Evolutionary conservation across 495 filamentous ascomycete genomes (phyloP).

Genomic region (Penicillium mononematosum): DNA sequence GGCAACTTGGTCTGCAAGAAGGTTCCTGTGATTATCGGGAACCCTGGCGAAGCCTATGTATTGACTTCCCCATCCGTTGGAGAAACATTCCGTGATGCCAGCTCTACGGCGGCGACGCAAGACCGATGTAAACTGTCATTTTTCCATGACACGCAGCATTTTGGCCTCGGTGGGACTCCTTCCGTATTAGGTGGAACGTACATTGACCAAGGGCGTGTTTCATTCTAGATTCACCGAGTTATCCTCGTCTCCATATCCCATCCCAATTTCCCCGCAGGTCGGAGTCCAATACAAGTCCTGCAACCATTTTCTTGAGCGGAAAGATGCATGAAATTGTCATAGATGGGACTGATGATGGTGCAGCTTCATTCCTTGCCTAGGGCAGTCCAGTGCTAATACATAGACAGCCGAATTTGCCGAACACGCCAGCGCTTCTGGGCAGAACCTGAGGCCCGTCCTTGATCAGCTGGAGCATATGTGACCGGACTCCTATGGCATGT

Average conservation of each 20-base stretch:
- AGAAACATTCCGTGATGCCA: conserved; percentile 30
- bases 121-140: conserved; percentile 36
- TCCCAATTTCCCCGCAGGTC: conserved; percentile 27
- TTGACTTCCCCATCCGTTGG: conserved; percentile 31
- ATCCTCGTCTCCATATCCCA: conserved; percentile 34
- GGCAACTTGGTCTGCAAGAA: conserved; percentile 26
- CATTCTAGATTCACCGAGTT: conserved; percentile 26
- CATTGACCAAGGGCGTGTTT: neutral
- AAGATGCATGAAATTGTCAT: conserved; percentile 35
- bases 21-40: conserved; percentile 29
- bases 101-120: conserved; percentile 22
- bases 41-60: conserved; percentile 32
- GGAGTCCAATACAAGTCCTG: conserved; percentile 33
- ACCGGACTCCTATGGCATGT: too few species aligned
- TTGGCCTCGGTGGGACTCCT: conserved; percentile 26
- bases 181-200: too few species aligned
- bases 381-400: too few species aligned
- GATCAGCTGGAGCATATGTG: too few species aligned
- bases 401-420: too few species aligned
- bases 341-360: conserved; percentile 36
- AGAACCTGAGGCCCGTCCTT: too few species aligned
- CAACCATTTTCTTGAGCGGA: conserved; percentile 32
- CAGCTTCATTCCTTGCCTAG: neutral
- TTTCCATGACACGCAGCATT: conserved; percentile 34
- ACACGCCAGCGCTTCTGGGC: too few species aligned